Base-by-base conservation (phyloP, 805 yeast species). In the Kregervanrija delftensis region DNA sequence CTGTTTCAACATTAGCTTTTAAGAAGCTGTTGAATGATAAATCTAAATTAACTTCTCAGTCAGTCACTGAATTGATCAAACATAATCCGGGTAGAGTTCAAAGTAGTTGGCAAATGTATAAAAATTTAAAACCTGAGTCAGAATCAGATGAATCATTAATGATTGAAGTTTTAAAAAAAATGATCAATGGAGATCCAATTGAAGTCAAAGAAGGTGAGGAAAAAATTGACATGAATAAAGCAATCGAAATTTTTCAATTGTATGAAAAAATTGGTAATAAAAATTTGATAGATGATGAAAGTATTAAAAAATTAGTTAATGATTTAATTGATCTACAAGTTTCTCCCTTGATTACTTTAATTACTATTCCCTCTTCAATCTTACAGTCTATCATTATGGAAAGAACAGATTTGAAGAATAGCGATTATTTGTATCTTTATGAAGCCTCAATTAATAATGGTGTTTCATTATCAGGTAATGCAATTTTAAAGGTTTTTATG, bases 51-150 rank as follows among this genome's bases (percentile, higher is more conserved):
- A 35, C 46, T 4, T 14, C 40, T 11, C 43, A 35, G 8, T 48
- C 67, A 0, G 41, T 58, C 9, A 39, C 48, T 14, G 59, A 63
- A 37, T 38, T 62, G 2, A 52, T 66, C n/a, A 54, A 52, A 46
- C 49, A 60, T 33, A 66, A 66, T 48, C 68, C 71, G 1, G 69
- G 68, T 9, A 54, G 71, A 45, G 66, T 64, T 13, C 50, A 49
- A 33, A 51, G 65, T 11, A 57, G 61, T 36, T 65, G 60, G 59
- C 67, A 64, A 41, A 32, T 65, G 11, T 64, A 44, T 39, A 44
- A 54, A 9, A 43, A 48, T 12, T 45, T 45, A 10, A 44, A 44
- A 30, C 47, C 47, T 14, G 31, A 40, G 6, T 32, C 39, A 6
- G 14, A 39, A 5, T 43, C 41, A 9, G 56, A 55, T 35, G 33